A percentile compares a stretch with the other conserved stretches of the same genome.
phyloP scores from a whole-genome alignment of 345 rosid genomes.

The Pugionium dolabratum region DNA sequence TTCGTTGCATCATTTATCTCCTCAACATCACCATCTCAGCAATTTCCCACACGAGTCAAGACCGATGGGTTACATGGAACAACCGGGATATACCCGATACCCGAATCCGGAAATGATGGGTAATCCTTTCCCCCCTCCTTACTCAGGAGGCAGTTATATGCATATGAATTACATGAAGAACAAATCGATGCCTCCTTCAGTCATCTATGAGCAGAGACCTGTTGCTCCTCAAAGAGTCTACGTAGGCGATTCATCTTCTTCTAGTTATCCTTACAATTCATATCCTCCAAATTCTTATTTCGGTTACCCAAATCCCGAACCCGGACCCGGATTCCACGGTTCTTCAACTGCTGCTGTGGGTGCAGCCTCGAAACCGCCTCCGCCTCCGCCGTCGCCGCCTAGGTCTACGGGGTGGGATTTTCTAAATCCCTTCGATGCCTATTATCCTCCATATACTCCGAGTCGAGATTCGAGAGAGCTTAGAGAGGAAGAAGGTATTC shows the following conservation, averaged over 20 bases:
- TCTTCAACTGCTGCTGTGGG: too few species aligned
- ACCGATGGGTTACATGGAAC: constrained; percentile 25
- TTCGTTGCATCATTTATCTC: constrained; percentile 52
- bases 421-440: constrained; percentile 67
- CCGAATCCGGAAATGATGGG: constrained; percentile 37
- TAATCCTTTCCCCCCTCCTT: constrained; percentile 14
- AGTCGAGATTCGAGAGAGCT: constrained; percentile 71
- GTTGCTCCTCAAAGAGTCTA: constrained; percentile 52
- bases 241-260: constrained; percentile 67
- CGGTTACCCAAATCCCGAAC: constrained; percentile 45
- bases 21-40: constrained; percentile 45
- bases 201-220: constrained; percentile 70
- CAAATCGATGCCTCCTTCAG: constrained; percentile 56
- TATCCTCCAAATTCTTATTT: not conserved
- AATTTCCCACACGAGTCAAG: constrained; percentile 29
- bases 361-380: constrained; percentile 55
- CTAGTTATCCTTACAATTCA: constrained; percentile 41
- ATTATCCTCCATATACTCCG: constrained; percentile 52
- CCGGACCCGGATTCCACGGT: constrained; percentile 23
- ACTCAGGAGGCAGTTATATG: constrained; percentile 46
- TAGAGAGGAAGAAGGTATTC: constrained; percentile 93
- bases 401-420: constrained; percentile 74
- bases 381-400: constrained; percentile 86
- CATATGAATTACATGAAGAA: constrained; percentile 87
- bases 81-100: constrained; percentile 2